Base-by-base conservation (phyloP, 2,329 filamentous ascomycete genomes). In the Cordyceps pruinosa region DNA sequence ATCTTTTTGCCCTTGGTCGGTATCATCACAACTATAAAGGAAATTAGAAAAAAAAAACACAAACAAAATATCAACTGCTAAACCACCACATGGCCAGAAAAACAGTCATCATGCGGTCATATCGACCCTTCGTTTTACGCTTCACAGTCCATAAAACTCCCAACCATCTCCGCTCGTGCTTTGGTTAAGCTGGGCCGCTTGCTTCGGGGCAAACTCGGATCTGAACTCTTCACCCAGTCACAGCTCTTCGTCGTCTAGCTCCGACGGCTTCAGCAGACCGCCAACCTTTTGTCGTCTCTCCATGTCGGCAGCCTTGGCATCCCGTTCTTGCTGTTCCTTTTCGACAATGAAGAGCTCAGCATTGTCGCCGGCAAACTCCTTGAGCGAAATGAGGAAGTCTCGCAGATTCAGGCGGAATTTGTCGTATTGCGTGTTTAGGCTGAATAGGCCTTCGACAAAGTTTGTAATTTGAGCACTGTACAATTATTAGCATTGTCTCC, bases 361-460 rank as follows among this genome's bases (percentile, higher is more conserved):
- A 66, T 97, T 97, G 73, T 99, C 94, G 53, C 90, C 94, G 1
- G 90, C 86, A 61, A 97, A 99, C 73, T 99, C 95, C 75, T 97
- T 96, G 64, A 99, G 79, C 23, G 92, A 95, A 66, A 99, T 96
- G 64, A 99, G 77, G 83, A 99, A 99, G 74, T 99, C 94, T 63
- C 94, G 90, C 53, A 99, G 78, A 67, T 95, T 91, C 56, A 96
- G 84, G 71, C 96, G 96, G 86, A 99, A 99, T 71, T 91, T 91
- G 69, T 90, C 89, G 63, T 95, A 86, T 67, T 96, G 89, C 57
- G 88, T 89, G 71, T 96, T 97, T 64, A 89, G 82, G 7, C 86
- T 83, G 72, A 99, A 96, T 12, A 99, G 77, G 12, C 90, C 90
- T 65, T 95, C 86, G 52, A 97, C 92, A 72, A 99, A 99, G 56